Conservation (phyloP, 148 eudicot species). For the Gaultheria prostrata region DNA sequence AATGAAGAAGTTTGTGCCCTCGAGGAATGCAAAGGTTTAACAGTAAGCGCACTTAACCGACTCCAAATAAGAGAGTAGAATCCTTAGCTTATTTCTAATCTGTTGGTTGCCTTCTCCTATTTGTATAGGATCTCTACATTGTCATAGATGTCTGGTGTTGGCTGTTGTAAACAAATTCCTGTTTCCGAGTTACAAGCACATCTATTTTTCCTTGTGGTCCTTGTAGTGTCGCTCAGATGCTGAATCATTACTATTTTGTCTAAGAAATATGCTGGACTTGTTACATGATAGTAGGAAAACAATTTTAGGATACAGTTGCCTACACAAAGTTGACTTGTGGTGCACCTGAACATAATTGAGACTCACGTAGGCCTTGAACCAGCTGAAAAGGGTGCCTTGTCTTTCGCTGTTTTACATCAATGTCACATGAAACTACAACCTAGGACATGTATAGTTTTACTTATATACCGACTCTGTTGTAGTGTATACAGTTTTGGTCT, state of each 20-base stretch:
- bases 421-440: background rate
- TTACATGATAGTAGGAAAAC: constrained; percentile 7
- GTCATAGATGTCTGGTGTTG: background rate
- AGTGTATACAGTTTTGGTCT: background rate
- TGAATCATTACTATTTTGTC: background rate
- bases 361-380: background rate
- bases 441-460: background rate
- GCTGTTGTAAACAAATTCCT: background rate
- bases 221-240: background rate
- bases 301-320: background rate
- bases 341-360: background rate
- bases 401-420: background rate
- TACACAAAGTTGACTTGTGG: background rate
- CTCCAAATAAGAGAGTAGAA: background rate
- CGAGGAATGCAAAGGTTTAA: constrained; percentile 60
- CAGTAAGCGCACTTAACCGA: constrained; percentile 32
- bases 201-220: background rate
- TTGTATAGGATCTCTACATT: background rate
- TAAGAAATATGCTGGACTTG: background rate
- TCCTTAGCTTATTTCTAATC: background rate
- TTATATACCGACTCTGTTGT: background rate
- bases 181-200: background rate
- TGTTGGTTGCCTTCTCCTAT: background rate
- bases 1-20: constrained; percentile 64
- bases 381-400: background rate